phyloP scores from a whole-genome alignment of 257 asterid genomes.

The Lantana camara region DNA sequence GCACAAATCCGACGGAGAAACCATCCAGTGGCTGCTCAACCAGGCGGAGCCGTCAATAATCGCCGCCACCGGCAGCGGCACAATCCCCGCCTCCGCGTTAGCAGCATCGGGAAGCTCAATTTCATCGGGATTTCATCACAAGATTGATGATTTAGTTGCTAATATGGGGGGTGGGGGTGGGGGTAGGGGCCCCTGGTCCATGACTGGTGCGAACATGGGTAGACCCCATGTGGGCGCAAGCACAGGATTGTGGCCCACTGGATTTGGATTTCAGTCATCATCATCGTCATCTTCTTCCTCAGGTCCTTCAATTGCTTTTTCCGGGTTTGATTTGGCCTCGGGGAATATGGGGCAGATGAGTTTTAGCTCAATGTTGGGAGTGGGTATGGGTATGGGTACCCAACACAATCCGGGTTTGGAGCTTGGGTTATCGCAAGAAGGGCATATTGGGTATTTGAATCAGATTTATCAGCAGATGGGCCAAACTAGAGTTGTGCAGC shows the following conservation, averaged over 20 bases:
- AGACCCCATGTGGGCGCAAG: slow-evolving; percentile 45
- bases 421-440: slow-evolving; percentile 75
- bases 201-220: slow-evolving; percentile 52
- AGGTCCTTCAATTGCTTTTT: slow-evolving; percentile 50
- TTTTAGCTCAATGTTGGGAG: slow-evolving; percentile 62
- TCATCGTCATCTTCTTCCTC: slow-evolving; percentile 44
- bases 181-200: slow-evolving; percentile 54
- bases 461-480: slow-evolving; percentile 76
- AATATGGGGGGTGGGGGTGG: slow-evolving; percentile 33
- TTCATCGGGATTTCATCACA: slow-evolving; percentile 54
- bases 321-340: slow-evolving; percentile 59
- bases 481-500: slow-evolving; percentile 42
- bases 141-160: slow-evolving; percentile 47
- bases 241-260: slow-evolving; percentile 55
- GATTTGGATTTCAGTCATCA: slow-evolving; percentile 47
- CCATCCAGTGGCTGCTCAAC: slow-evolving; percentile 76
- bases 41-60: slow-evolving; percentile 76
- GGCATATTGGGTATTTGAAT: slow-evolving; percentile 51
- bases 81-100: slow-evolving; percentile 71
- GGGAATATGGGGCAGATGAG: slow-evolving; percentile 54
- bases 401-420: slow-evolving; percentile 73
- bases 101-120: slow-evolving; percentile 49
- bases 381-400: slow-evolving; percentile 38
- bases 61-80: slow-evolving; percentile 82
- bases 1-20: slow-evolving; percentile 79